Percentiles rank a stretch among this genome's conserved stretches.
Evolutionary conservation across 2,329 filamentous ascomycete genomes (phyloP).

Genomic region (Microdochium bolleyi): DNA sequence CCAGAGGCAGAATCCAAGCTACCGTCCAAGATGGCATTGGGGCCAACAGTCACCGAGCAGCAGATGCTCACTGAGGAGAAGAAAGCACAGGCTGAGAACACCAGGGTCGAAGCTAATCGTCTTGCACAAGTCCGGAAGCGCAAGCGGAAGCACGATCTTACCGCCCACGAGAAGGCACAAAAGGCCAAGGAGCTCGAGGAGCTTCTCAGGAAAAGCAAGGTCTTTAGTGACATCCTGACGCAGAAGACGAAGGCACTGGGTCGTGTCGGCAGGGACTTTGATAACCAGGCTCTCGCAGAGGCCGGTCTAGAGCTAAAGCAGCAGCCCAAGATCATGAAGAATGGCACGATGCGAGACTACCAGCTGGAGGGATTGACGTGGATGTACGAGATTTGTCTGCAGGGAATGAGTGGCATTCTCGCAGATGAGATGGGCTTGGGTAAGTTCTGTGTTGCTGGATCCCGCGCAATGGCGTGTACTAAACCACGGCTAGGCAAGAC

Average conservation of each 20-base stretch:
- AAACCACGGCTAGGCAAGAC: slow-evolving; percentile 59
- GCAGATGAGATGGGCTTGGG: slow-evolving; percentile 90
- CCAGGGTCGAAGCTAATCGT: slow-evolving; percentile 37
- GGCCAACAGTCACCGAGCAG: slow-evolving; percentile 17
- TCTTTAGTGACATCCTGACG: slow-evolving; percentile 55
- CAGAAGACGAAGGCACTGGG: slow-evolving; percentile 56
- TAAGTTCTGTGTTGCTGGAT: slow-evolving; percentile 16
- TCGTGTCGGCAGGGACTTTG: slow-evolving; percentile 51
- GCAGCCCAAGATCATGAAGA: slow-evolving; percentile 78
- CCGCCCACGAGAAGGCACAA: slow-evolving; percentile 44
- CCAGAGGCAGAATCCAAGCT: slow-evolving; percentile 6
- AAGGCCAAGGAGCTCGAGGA: slow-evolving; percentile 54
- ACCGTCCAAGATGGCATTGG: slow-evolving; percentile 12
- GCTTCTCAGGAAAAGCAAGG: slow-evolving; percentile 48
- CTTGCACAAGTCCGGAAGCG: slow-evolving; percentile 24
- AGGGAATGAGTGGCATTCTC: slow-evolving; percentile 84
- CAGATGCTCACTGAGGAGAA: slow-evolving; percentile 33
- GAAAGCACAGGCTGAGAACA: slow-evolving; percentile 37
- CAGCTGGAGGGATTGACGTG: slow-evolving; percentile 92
- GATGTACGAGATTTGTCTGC: slow-evolving; percentile 75
- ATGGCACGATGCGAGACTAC: slow-evolving; percentile 88
- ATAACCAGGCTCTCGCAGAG: slow-evolving; percentile 51
- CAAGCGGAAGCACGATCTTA: slow-evolving; percentile 39
- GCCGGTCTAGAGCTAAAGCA: slow-evolving; percentile 70
- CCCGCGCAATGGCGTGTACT: neutral